phyloP scores from a whole-genome alignment of 352 stramenopile species.

The Aphanomyces euteiches region DNA sequence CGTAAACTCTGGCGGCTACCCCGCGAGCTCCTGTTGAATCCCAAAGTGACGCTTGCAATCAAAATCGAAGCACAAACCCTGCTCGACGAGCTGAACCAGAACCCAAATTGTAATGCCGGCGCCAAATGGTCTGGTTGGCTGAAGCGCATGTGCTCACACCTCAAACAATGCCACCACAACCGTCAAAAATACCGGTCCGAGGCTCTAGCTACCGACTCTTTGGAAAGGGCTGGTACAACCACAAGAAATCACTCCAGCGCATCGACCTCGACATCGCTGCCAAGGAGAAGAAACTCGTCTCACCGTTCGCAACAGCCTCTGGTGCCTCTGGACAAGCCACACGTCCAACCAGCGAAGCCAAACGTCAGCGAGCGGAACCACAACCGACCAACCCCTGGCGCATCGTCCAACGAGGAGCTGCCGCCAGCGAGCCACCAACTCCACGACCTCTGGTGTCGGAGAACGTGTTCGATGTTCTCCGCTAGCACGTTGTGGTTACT shows the following conservation, averaged over 20 bases:
- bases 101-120: neutral
- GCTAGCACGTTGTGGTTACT: too few species aligned
- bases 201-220: neutral
- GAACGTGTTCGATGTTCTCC: too few species aligned
- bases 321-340: too few species aligned
- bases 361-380: too few species aligned
- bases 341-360: too few species aligned
- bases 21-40: neutral
- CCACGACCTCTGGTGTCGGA: too few species aligned
- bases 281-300: neutral
- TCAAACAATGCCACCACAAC: constrained; percentile 4
- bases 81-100: neutral
- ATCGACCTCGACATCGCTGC: constrained; percentile 4
- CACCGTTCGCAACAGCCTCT: too few species aligned
- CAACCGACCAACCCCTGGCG: too few species aligned
- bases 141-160: neutral
- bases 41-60: neutral
- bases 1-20: neutral
- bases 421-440: too few species aligned
- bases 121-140: constrained; percentile 1
- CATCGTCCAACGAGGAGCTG: too few species aligned
- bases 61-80: neutral
- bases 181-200: neutral
- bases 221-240: constrained; percentile 3
- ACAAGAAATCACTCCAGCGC: constrained; percentile 3